phyloP scores from a whole-genome alignment of 805 yeast genomes.

The Myxozyma geophila region DNA sequence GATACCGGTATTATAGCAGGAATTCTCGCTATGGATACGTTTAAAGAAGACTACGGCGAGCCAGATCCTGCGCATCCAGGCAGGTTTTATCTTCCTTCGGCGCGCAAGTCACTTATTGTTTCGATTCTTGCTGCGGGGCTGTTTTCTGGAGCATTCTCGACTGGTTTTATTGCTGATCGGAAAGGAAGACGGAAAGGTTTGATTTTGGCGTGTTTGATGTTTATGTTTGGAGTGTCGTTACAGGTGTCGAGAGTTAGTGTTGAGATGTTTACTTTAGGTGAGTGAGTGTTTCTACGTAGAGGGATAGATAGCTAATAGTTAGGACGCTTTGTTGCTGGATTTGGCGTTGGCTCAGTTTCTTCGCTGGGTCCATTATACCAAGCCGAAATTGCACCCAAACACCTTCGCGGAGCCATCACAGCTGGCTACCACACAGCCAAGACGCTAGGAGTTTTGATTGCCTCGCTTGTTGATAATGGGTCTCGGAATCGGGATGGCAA shows the following conservation, averaged over 20 bases:
- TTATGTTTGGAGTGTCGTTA: conserved; percentile 79
- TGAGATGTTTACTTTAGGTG: conserved; percentile 73
- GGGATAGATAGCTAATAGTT: conserved; percentile 27
- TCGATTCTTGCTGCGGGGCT: conserved; percentile 26
- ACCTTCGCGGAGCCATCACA: conserved; percentile 78
- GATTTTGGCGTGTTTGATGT: conserved; percentile 69
- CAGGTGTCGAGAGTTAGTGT: conserved; percentile 80
- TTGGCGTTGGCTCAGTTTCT: conserved; percentile 76
- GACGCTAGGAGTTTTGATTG: conserved; percentile 74
- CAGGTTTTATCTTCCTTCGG: conserved; percentile 19
- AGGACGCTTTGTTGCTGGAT: conserved; percentile 65
- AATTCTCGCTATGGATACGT: conserved; percentile 64
- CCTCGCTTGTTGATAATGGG: conserved; percentile 72
- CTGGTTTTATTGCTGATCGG: conserved; percentile 22
- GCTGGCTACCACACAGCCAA: conserved; percentile 74
- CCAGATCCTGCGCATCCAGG: conserved; percentile 13
- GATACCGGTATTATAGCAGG: conserved; percentile 88
- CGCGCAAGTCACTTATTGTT: conserved; percentile 25
- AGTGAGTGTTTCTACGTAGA: not conserved
- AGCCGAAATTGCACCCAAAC: conserved; percentile 77
- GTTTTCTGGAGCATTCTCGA: conserved; percentile 29
- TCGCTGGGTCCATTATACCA: conserved; percentile 78
- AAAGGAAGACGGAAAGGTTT: conserved; percentile 27
- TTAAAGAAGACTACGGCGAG: conserved; percentile 25
- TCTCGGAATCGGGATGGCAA: conserved; percentile 57